Base-by-base conservation (phyloP, 2,329 filamentous ascomycete species). In the Diplodia sapinea region DNA sequence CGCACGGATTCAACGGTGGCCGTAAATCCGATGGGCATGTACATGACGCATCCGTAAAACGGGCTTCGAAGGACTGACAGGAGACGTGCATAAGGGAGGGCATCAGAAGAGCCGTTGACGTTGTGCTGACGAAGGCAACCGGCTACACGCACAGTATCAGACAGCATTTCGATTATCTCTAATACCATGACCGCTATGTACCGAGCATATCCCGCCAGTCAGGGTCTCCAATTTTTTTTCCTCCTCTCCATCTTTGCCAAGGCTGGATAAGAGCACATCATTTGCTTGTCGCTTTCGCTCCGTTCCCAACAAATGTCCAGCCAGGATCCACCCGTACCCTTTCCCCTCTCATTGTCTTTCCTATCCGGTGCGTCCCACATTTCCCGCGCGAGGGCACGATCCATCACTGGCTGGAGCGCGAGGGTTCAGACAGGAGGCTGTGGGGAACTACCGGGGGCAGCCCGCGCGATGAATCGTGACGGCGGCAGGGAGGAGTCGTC, bases 251-350 rank as follows among this genome's bases (percentile, higher is more conserved):
- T 33, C 31, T 12, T 9, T 51, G 59, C 47, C 59, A 51, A 51
- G 47, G 4, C 31, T 5, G 11, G 15, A 7, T 36, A 17, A 15
- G 20, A 5, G 57, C n/a, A 62, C 26, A 62, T 36, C 57, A 26
- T 62, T 61, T 50, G 43, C 57, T 62, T n/a, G 6, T 51, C 43
- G 23, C 29, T 26, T 50, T 20, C 33, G 11, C 17, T 36, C 23
- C 57, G 31, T 36, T 51, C 59, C 59, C 59, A 63, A 63, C 23
- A 33, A 29, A 49, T 61, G 8, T 62, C 43, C 26, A 62, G 40
- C 31, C 17, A 33, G 13, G 29, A 17, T 63, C 59, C 59, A 63
- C 59, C 23, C 23, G 23, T 29, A 17, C 31, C 29, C n/a, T n/a
- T 56, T 7, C n/a, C 17, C 47, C 8, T 31, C 29, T 64, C 23